A percentile compares a stretch with the other conserved stretches of the same genome.
Evolutionary conservation across 2,329 filamentous ascomycete genomes (phyloP).

Genomic region (Talaromyces marneffei): DNA sequence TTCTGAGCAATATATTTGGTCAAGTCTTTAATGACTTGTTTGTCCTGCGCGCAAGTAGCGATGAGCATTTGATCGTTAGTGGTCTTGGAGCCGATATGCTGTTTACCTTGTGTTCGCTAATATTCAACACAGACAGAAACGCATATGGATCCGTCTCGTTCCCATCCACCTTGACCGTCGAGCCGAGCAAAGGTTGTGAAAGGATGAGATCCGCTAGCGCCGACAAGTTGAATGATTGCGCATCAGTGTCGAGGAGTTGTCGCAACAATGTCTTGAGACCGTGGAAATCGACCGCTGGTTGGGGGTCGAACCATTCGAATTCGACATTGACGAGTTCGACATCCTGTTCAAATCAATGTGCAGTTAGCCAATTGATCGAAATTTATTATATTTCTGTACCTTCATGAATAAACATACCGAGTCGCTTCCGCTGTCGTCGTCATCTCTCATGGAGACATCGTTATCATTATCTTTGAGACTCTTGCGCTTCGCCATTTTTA

Average conservation of each 20-base stretch:
- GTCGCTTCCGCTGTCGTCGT: slow-evolving; percentile 35
- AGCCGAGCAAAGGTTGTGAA: slow-evolving; percentile 79
- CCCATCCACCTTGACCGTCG: slow-evolving; percentile 94
- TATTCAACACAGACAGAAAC: slow-evolving; percentile 81
- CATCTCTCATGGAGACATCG: slow-evolving; percentile 30
- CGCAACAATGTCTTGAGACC: slow-evolving; percentile 84
- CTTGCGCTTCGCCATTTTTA: slow-evolving; percentile 49
- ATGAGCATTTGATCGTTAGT: background rate
- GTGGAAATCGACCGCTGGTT: slow-evolving; percentile 85
- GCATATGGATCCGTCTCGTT: slow-evolving; percentile 90
- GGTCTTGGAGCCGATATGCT: background rate
- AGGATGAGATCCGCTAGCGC: slow-evolving; percentile 80
- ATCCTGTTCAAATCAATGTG: slow-evolving; percentile 51
- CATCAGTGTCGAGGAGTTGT: slow-evolving; percentile 87
- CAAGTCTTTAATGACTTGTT: slow-evolving; percentile 65
- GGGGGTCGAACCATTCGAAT: slow-evolving; percentile 98
- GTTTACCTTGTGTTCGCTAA: slow-evolving; percentile 63
- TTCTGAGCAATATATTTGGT: slow-evolving; percentile 63
- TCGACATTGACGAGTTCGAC: slow-evolving; percentile 91
- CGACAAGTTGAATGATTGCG: slow-evolving; percentile 79
- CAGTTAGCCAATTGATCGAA: background rate
- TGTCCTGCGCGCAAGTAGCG: slow-evolving; percentile 47
- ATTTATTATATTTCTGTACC: background rate
- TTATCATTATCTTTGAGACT: slow-evolving; percentile 42
- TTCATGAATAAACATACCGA: slow-evolving; percentile 13